phyloP scores from a whole-genome alignment of 768 basidiomycete species.

The Russula abietina region DNA sequence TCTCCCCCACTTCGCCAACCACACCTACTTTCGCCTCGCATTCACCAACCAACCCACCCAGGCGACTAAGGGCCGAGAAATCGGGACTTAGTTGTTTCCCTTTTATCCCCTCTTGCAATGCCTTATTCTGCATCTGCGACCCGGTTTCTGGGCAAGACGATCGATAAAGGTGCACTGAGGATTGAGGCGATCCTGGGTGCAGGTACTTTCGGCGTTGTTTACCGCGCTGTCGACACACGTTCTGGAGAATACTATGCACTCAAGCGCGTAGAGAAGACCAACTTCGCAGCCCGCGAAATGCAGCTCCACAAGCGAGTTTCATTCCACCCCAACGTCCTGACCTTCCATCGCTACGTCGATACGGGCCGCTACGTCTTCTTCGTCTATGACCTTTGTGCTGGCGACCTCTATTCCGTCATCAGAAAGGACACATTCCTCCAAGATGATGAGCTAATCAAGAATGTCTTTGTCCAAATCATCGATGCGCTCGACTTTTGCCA shows the following conservation, averaged over 20 bases:
- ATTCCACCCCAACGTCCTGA: conserved; percentile 76
- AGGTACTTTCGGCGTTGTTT: conserved; percentile 95
- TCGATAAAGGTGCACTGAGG: conserved; percentile 75
- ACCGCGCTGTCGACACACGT: conserved; percentile 63
- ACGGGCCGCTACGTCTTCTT: conserved; percentile 55
- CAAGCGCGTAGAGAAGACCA: too few relatives aligned
- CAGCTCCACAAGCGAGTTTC: conserved; percentile 67
- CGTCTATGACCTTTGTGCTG: conserved; percentile 20
- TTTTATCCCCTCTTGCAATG: conserved; percentile 1
- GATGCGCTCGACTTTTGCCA: conserved; percentile 18
- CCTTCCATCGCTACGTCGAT: conserved; percentile 81
- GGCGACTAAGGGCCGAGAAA: background rate
- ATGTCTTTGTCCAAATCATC: conserved; percentile 14
- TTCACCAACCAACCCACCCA: too few relatives aligned
- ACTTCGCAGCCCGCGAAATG: conserved; percentile 29
- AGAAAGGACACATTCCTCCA: conserved; percentile 7
- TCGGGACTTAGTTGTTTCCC: conserved; percentile 12
- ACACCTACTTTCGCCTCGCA: background rate
- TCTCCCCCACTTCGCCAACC: background rate
- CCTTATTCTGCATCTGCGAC: background rate
- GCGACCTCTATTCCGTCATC: conserved; percentile 14
- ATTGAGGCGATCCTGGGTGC: conserved; percentile 82
- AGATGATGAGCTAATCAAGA: conserved; percentile 14
- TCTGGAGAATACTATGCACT: conserved; percentile 27
- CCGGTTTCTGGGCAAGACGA: conserved; percentile 28